phyloP scores from a whole-genome alignment of 257 asterid species.

The Scutellaria baicalensis region DNA sequence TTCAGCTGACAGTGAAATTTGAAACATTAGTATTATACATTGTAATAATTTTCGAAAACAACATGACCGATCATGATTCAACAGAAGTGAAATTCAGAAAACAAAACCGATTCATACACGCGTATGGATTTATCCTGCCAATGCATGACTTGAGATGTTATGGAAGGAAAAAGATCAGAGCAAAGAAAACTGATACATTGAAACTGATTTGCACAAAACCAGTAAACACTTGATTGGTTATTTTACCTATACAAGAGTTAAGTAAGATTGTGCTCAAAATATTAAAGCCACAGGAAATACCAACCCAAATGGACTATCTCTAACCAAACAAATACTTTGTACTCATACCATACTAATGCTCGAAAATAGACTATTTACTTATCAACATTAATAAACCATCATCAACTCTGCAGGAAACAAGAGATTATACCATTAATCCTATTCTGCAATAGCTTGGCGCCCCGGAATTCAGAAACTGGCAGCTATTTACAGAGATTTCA shows the following conservation, averaged over 20 bases:
- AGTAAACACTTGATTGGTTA: background rate
- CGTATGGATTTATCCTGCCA: too few relatives aligned
- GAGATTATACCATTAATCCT: background rate
- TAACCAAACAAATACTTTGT: background rate
- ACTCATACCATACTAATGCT: conserved; percentile 8
- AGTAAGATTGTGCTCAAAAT: background rate
- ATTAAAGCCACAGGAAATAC: background rate
- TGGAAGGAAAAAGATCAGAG: too few relatives aligned
- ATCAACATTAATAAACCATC: background rate
- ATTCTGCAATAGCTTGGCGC: conserved; percentile 10
- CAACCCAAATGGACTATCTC: background rate
- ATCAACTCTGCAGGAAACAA: background rate
- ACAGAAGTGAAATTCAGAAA: too few relatives aligned
- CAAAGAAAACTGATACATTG: background rate
- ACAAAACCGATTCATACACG: too few relatives aligned
- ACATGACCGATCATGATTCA: too few relatives aligned
- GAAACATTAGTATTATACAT: too few relatives aligned
- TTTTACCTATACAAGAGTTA: conserved; percentile 1
- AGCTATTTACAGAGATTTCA: conserved; percentile 23
- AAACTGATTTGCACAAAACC: background rate
- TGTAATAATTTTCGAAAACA: too few relatives aligned
- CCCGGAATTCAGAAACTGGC: background rate
- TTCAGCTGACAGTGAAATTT: too few relatives aligned
- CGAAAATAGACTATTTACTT: conserved; percentile 1
- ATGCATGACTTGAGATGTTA: too few relatives aligned